phyloP scores from a whole-genome alignment of 345 rosid genomes.

The Kernera saxatilis region DNA sequence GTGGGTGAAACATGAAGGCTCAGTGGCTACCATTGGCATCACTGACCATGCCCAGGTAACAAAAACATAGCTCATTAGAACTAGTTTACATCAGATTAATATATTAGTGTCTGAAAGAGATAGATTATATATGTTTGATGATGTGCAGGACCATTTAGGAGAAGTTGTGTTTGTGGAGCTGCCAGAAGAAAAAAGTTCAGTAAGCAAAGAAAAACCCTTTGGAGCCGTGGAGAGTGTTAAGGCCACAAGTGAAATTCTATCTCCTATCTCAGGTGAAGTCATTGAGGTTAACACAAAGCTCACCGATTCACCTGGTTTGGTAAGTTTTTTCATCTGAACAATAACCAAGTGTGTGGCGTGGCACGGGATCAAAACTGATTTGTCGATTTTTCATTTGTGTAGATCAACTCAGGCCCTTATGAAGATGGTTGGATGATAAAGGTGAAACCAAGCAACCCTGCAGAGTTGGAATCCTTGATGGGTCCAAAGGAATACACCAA shows the following conservation, averaged over 20 bases:
- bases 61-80: neutral
- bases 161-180: slow-evolving; percentile 93
- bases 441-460: slow-evolving; percentile 80
- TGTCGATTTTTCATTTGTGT: neutral
- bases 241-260: slow-evolving; percentile 85
- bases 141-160: slow-evolving; percentile 74
- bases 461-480: slow-evolving; percentile 69
- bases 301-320: slow-evolving; percentile 66
- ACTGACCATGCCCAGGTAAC: slow-evolving; percentile 94
- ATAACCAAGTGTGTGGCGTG: neutral
- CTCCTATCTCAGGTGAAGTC: slow-evolving; percentile 87
- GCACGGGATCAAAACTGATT: neutral
- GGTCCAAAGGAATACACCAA: slow-evolving; percentile 76
- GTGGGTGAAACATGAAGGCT: slow-evolving; percentile 93
- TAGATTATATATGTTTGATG: neutral
- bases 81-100: neutral
- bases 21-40: slow-evolving; percentile 81
- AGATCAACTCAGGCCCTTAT: slow-evolving; percentile 72
- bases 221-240: slow-evolving; percentile 97
- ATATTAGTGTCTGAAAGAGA: neutral
- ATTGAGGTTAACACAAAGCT: slow-evolving; percentile 79
- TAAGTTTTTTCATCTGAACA: slow-evolving; percentile 15
- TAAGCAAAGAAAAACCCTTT: slow-evolving; percentile 53
- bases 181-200: slow-evolving; percentile 58
- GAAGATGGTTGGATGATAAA: slow-evolving; percentile 97